These are phyloP conservation scores for Acanthamoeba triangularis DNA, from an alignment of 208 protist species.

Conservation along the genomic window DNA sequence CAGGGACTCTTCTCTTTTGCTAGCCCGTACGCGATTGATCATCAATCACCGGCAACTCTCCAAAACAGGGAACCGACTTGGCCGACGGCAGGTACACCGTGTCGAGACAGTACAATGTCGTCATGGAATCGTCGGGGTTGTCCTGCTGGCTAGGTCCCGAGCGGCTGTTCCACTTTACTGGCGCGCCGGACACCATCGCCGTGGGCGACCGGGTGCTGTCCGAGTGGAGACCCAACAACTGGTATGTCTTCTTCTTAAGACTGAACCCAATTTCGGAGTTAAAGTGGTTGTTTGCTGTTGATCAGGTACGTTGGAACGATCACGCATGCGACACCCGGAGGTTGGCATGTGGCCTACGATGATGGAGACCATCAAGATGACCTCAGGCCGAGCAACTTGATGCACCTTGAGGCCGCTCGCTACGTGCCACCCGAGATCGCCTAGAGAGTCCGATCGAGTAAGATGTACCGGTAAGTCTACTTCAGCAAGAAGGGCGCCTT, in stretches of 20 bases:
- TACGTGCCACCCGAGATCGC: background rate
- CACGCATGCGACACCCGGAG: background rate
- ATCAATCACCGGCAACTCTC: no score
- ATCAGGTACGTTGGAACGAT: background rate
- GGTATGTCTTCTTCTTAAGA: background rate
- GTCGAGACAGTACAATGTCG: background rate
- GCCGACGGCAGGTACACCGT: background rate
- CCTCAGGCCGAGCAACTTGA: background rate
- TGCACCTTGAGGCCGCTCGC: background rate
- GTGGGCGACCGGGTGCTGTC: slow-evolving; percentile 1
- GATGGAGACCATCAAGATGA: slow-evolving; percentile 16
- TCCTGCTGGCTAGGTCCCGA: background rate
- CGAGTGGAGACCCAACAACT: background rate
- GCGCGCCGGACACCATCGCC: background rate
- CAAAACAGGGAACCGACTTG: background rate
- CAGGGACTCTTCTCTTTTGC: background rate
- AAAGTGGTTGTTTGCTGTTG: background rate
- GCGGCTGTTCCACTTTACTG: background rate
- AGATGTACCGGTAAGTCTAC: no score
- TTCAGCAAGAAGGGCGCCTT: no score
- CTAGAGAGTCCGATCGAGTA: no score
- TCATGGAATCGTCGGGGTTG: background rate
- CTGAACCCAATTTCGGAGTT: background rate
- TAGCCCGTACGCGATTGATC: background rate
- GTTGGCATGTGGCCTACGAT: slow-evolving; percentile 13